phyloP scores from a whole-genome alignment of 495 filamentous ascomycete species.

The Penicillium fimorum region DNA sequence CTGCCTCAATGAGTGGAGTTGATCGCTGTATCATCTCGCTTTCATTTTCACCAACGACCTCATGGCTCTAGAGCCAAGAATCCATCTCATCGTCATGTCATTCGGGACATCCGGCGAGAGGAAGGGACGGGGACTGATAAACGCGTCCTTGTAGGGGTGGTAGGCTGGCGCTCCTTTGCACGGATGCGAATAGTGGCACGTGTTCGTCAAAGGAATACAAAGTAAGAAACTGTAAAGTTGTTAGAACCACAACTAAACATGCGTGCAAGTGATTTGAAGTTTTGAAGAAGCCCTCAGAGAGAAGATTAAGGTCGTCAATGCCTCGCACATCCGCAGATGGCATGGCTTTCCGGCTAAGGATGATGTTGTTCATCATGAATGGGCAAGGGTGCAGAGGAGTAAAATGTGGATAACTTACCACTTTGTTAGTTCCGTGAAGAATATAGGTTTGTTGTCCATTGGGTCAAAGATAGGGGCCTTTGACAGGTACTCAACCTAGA shows the following conservation, averaged over 20 bases:
- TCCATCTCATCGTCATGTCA: not conserved
- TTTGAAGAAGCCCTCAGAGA: constrained; percentile 29
- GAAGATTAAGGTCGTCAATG: constrained; percentile 41
- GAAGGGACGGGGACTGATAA: not conserved
- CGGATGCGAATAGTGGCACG: not conserved
- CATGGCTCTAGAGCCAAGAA: not conserved
- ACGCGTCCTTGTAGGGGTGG: not conserved
- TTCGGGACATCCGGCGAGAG: not conserved
- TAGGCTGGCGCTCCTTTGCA: not conserved
- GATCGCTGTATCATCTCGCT: not conserved
- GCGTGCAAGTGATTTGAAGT: not conserved
- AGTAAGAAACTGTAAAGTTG: not conserved
- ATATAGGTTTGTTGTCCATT: not conserved
- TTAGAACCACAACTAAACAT: not conserved
- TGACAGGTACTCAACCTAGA: not conserved
- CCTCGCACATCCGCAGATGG: constrained; percentile 42
- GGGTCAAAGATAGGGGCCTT: not conserved
- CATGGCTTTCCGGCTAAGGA: constrained; percentile 51
- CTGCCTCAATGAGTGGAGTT: too few relatives aligned
- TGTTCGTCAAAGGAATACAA: not conserved
- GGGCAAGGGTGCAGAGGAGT: not conserved
- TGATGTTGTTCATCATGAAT: constrained; percentile 46
- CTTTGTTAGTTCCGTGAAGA: too few relatives aligned
- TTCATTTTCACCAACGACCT: not conserved
- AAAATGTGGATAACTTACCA: constrained; percentile 12